Conservation (phyloP, 1,139 yeast species). For the Blastobotrys proliferans region DNA sequence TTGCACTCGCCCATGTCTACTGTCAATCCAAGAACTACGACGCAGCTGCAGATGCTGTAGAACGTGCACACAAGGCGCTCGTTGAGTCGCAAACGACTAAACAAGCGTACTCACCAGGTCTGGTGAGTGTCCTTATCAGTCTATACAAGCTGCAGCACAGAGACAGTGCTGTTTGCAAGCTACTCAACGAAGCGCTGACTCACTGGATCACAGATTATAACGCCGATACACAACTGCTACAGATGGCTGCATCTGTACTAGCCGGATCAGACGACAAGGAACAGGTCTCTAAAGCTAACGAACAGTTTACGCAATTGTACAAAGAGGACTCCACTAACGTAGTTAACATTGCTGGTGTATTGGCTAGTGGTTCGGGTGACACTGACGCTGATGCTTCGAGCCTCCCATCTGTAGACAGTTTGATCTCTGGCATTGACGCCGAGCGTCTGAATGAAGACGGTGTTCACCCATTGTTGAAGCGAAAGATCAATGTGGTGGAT, state of each 20-base stretch:
- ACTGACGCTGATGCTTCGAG: constrained; percentile 16
- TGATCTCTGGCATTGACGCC: constrained; percentile 42
- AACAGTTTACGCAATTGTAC: constrained; percentile 15
- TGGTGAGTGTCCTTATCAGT: constrained; percentile 44
- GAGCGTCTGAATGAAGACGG: constrained; percentile 40
- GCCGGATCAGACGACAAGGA: constrained; percentile 15
- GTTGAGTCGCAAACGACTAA: constrained; percentile 15
- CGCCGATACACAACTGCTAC: constrained; percentile 36
- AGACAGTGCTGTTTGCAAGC: constrained; percentile 19
- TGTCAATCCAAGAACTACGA: constrained; percentile 40
- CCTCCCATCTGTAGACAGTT: constrained; percentile 26
- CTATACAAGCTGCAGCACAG: constrained; percentile 43
- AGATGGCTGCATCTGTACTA: constrained; percentile 19
- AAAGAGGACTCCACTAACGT: constrained; percentile 8
- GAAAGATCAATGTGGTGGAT: constrained; percentile 16
- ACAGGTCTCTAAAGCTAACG: constrained; percentile 14
- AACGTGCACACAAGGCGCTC: constrained; percentile 25
- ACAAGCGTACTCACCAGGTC: constrained; percentile 39
- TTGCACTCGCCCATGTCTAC: constrained; percentile 45
- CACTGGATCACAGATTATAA: constrained; percentile 22
- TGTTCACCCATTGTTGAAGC: constrained; percentile 34
- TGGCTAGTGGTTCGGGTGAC: constrained; percentile 24
- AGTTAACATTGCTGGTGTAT: constrained; percentile 21
- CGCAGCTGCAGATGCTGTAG: constrained; percentile 46
- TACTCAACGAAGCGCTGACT: constrained; percentile 24